phyloP scores from a whole-genome alignment of 495 filamentous ascomycete species.

The Aspergillus sparsus region DNA sequence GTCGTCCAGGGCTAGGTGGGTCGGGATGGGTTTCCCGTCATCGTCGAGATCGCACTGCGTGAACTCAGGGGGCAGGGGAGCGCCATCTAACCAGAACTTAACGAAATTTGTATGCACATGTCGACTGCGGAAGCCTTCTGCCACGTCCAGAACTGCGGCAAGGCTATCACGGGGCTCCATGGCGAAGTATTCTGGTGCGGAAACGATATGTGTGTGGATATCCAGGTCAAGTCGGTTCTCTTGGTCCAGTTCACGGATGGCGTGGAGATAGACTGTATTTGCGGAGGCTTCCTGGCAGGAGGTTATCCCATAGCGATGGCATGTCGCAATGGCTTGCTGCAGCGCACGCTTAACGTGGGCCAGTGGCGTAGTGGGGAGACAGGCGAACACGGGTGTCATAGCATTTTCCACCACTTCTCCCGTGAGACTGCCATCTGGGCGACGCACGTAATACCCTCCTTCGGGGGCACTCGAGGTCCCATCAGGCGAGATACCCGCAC shows the following conservation, averaged over 20 bases:
- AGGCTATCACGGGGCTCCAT: constrained; percentile 3
- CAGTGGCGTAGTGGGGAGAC: neutral
- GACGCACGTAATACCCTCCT: neutral
- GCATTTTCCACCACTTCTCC: constrained; percentile 8
- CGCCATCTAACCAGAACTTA: too few species aligned
- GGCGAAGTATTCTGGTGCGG: neutral
- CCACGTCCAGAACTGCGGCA: neutral
- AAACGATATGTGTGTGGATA: neutral
- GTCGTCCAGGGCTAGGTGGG: too few species aligned
- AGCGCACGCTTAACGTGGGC: constrained; percentile 4
- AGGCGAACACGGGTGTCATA: neutral
- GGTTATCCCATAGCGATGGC: constrained; percentile 8
- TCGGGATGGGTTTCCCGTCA: too few species aligned
- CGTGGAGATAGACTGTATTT: neutral
- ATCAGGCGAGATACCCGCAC: neutral
- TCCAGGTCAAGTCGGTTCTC: constrained; percentile 1
- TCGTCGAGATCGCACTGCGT: too few species aligned
- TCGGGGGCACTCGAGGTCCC: neutral
- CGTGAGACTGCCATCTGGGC: constrained; percentile 1
- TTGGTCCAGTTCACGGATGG: neutral
- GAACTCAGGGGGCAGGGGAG: too few species aligned
- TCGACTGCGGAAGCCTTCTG: too few species aligned
- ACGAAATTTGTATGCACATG: too few species aligned
- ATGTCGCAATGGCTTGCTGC: neutral
- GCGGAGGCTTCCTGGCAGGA: constrained; percentile 13